Conservation (phyloP, 2,329 filamentous ascomycete genomes). For the Cryphonectria japonica region DNA sequence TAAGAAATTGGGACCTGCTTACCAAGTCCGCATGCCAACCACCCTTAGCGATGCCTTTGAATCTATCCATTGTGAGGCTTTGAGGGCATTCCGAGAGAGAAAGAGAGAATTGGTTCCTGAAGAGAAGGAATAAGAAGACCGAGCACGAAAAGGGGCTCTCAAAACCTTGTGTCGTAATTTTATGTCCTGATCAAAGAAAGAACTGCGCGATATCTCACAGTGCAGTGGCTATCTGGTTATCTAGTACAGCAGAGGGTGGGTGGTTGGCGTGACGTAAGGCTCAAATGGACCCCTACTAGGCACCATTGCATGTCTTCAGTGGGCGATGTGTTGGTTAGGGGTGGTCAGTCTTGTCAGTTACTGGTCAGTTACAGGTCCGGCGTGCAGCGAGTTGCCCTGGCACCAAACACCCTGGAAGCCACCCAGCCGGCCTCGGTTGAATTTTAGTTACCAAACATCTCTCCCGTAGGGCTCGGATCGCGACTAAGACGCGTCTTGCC, state of each 20-base stretch:
- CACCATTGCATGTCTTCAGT: constrained; percentile 1
- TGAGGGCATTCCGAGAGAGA: neutral
- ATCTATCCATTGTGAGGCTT: constrained; percentile 45
- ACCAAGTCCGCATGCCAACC: constrained; percentile 57
- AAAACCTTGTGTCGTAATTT: neutral
- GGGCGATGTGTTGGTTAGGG: neutral
- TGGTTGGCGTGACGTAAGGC: constrained; percentile 15
- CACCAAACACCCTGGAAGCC: neutral
- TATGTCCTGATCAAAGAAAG: neutral
- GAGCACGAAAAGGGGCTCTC: neutral
- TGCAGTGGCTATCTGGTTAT: neutral
- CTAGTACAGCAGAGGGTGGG: neutral
- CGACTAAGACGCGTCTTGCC: constrained; percentile 24
- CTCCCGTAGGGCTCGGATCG: constrained; percentile 2
- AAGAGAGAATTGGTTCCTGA: neutral
- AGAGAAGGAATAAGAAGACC: neutral
- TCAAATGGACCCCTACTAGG: constrained; percentile 15
- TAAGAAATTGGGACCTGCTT: neutral
- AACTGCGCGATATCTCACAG: constrained; percentile 12
- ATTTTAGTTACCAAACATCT: constrained; percentile 12
- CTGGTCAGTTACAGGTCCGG: neutral
- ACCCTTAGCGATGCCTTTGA: constrained; percentile 54
- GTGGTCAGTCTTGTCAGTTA: neutral
- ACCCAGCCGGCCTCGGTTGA: neutral
- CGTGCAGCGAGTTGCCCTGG: neutral